Conservation (phyloP, 768 basidiomycete genomes). For the Lepiota brunneoincarnata region DNA sequence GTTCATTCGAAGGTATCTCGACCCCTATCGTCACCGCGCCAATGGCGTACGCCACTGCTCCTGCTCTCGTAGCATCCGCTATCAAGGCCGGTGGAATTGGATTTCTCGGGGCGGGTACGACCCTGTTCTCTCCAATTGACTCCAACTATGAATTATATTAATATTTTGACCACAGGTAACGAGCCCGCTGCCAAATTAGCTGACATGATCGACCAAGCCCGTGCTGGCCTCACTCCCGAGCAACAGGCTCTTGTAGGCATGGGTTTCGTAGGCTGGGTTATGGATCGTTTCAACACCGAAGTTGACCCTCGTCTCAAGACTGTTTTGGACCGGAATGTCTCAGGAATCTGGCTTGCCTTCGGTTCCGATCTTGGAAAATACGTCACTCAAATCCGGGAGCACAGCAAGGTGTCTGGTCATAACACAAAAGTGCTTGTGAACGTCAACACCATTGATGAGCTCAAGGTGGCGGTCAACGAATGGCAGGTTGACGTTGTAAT, state of each 20-base stretch:
- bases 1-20: background rate
- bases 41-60: background rate
- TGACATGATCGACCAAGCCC: background rate
- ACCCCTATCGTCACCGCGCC: background rate
- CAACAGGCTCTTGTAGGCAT: conserved; percentile 31
- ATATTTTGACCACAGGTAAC: background rate
- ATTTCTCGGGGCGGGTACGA: background rate
- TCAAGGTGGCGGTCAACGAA: conserved; percentile 40
- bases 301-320: conserved; percentile 35
- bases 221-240: background rate
- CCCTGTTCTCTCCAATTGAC: no score
- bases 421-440: conserved; percentile 55
- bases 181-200: background rate
- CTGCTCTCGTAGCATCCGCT: background rate
- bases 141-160: no score
- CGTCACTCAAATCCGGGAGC: conserved; percentile 44
- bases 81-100: background rate
- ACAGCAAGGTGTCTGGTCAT: conserved; percentile 36
- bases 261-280: conserved; percentile 56
- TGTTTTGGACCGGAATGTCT: conserved; percentile 44
- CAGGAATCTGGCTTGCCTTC: conserved; percentile 63
- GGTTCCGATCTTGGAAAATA: conserved; percentile 50
- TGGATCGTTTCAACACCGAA: conserved; percentile 39
- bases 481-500: conserved; percentile 62
- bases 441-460: conserved; percentile 47